These are phyloP conservation scores for Phytophthora sojae DNA, from an alignment of 352 stramenopile species.

Conservation along the genomic window DNA sequence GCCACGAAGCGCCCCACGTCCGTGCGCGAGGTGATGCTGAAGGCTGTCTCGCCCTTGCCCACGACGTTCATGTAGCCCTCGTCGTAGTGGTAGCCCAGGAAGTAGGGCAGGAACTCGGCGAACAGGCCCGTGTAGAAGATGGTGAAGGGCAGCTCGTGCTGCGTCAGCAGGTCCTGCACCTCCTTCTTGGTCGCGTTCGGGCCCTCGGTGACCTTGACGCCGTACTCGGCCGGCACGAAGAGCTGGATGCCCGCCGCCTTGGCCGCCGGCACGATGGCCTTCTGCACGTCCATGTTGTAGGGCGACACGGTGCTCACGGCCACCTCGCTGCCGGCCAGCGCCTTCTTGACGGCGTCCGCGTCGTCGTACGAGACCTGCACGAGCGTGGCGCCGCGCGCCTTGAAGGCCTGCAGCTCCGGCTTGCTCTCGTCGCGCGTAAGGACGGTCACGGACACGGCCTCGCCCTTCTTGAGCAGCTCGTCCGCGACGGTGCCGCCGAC, in stretches of 20 bases:
- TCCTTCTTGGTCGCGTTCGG: constrained; percentile 27
- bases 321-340: constrained; percentile 30
- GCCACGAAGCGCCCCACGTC: constrained; percentile 29
- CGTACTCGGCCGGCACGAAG: constrained; percentile 35
- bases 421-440: constrained; percentile 36
- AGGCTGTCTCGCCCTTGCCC: constrained; percentile 27
- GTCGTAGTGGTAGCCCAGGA: constrained; percentile 23
- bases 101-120: constrained; percentile 16
- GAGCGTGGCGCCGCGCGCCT: constrained; percentile 32
- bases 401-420: constrained; percentile 36
- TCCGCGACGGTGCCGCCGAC: constrained; percentile 31
- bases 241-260: constrained; percentile 39
- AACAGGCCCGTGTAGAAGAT: constrained; percentile 36
- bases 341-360: constrained; percentile 26
- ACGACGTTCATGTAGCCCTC: constrained; percentile 32
- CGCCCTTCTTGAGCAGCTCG: constrained; percentile 36
- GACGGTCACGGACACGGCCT: constrained; percentile 23
- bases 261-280: constrained; percentile 11
- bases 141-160: constrained; percentile 18
- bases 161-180: constrained; percentile 25
- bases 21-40: neutral
- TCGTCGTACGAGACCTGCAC: constrained; percentile 33
- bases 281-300: constrained; percentile 20
- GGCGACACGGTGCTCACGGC: constrained; percentile 8
- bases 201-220: constrained; percentile 9